Conservation (phyloP, 2,329 filamentous ascomycete genomes). For the Cladosporium oxysporum region DNA sequence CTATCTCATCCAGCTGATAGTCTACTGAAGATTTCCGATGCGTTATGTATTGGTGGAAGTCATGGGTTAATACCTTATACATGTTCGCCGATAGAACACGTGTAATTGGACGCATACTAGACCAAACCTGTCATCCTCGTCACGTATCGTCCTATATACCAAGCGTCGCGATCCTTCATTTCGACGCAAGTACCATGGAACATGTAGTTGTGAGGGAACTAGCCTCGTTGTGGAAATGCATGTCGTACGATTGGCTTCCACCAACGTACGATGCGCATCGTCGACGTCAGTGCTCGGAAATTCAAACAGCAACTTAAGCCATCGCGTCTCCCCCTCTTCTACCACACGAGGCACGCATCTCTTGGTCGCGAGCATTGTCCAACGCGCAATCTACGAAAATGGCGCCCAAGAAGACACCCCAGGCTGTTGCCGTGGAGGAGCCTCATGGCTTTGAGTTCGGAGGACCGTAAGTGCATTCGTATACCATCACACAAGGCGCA, state of each 20-base stretch:
- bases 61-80: too few relatives aligned
- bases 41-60: too few relatives aligned
- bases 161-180: neutral
- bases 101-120: neutral
- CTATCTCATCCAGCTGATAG: too few relatives aligned
- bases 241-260: constrained; percentile 7
- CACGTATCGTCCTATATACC: neutral
- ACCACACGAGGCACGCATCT: neutral
- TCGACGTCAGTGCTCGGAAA: constrained; percentile 9
- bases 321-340: constrained; percentile 11
- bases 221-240: neutral
- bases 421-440: constrained; percentile 19
- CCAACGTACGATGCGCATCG: neutral
- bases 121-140: neutral
- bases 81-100: neutral
- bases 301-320: constrained; percentile 5
- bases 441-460: constrained; percentile 46
- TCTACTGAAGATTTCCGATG: too few relatives aligned
- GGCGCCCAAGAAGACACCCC: constrained; percentile 13
- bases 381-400: neutral
- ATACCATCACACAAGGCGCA: constrained; percentile 8
- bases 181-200: too few relatives aligned
- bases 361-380: neutral
- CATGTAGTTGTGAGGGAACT: neutral
- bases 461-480: constrained; percentile 45